Evolutionary conservation across 305 asterid genomes (phyloP).

Genomic region (Fraxinus baroniana): DNA sequence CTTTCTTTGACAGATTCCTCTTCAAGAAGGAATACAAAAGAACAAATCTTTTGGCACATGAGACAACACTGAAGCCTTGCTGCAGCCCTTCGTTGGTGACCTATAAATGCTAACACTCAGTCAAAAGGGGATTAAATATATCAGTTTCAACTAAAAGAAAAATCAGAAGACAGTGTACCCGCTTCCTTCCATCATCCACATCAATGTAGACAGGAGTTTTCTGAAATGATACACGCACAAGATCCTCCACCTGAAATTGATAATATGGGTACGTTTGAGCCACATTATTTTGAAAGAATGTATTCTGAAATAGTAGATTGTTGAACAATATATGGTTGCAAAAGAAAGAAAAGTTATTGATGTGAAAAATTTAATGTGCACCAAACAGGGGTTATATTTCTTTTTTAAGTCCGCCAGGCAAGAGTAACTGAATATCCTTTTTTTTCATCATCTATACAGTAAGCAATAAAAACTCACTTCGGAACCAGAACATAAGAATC

Average conservation of each 20-base stretch:
- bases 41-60: conserved; percentile 71
- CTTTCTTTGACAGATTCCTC: conserved; percentile 82
- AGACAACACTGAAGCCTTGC: conserved; percentile 89
- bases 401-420: conserved; percentile 4
- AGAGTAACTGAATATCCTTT: background rate
- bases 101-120: conserved; percentile 32
- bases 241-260: conserved; percentile 83
- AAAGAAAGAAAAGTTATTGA: too few species aligned
- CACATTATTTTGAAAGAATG: too few species aligned
- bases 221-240: conserved; percentile 83
- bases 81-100: conserved; percentile 91
- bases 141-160: conserved; percentile 8
- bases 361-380: too few species aligned
- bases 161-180: conserved; percentile 38
- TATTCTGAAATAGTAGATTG: too few species aligned
- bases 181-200: conserved; percentile 82
- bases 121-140: background rate
- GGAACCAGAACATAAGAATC: background rate
- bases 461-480: background rate
- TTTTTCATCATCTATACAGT: background rate
- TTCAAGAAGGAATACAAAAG: conserved; percentile 89
- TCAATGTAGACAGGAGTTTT: conserved; percentile 66
- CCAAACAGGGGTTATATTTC: too few species aligned
- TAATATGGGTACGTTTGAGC: background rate
- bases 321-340: too few species aligned